These are phyloP conservation scores for Podila clonocystis DNA, from an alignment of 192 early-diverging fungal genomes.

Conservation along the genomic window DNA sequence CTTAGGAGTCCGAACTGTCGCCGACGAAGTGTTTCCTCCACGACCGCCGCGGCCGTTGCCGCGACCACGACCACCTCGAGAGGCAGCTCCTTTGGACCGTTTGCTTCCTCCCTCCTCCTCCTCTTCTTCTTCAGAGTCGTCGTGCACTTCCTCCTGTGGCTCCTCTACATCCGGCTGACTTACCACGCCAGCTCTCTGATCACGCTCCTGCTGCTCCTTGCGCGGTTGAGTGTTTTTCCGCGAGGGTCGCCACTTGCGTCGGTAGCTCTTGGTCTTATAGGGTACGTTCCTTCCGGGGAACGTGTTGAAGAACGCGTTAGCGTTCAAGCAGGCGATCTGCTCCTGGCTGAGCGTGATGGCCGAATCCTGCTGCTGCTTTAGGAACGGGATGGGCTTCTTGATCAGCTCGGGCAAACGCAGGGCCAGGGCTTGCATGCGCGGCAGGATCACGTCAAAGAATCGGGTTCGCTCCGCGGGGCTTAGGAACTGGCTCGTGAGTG, in stretches of 20 bases:
- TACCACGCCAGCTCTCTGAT: too few relatives aligned
- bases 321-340: slow-evolving; percentile 43
- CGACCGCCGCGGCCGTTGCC: slow-evolving; percentile 6
- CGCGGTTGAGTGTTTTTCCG: not conserved
- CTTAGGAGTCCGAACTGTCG: slow-evolving; percentile 11
- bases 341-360: slow-evolving; percentile 45
- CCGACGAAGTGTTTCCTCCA: not conserved
- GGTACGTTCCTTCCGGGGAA: slow-evolving; percentile 35
- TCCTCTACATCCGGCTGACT: not conserved
- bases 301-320: slow-evolving; percentile 50
- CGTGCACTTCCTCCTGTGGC: slow-evolving; percentile 8
- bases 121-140: slow-evolving; percentile 15
- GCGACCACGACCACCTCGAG: slow-evolving; percentile 14
- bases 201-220: not conserved
- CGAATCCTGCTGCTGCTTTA: slow-evolving; percentile 40
- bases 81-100: not conserved
- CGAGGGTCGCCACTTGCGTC: slow-evolving; percentile 11
- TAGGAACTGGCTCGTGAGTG: slow-evolving; percentile 33
- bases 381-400: slow-evolving; percentile 32
- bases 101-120: slow-evolving; percentile 5
- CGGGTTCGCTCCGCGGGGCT: slow-evolving; percentile 25
- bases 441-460: slow-evolving; percentile 42
- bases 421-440: slow-evolving; percentile 35
- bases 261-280: slow-evolving; percentile 9
- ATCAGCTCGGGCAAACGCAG: slow-evolving; percentile 33